Conservation (phyloP, 139 green algal genomes). For the Yamagishiella unicocca region DNA sequence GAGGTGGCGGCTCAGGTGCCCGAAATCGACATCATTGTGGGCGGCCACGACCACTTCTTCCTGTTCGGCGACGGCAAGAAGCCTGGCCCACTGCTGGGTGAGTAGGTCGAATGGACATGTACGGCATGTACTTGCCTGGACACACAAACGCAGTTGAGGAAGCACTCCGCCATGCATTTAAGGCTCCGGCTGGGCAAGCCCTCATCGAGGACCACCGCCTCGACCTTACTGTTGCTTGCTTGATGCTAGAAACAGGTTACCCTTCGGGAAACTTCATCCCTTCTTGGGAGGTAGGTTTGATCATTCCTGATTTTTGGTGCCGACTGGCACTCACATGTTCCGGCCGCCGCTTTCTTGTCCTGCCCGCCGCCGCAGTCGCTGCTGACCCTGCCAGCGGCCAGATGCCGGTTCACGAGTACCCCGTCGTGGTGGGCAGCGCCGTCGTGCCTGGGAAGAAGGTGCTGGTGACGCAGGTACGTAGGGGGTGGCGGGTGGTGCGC, state of each 20-base stretch:
- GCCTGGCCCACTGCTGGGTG: not conserved
- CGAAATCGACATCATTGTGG: conserved; percentile 51
- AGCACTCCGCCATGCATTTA: too few species aligned
- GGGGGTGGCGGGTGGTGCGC: too few species aligned
- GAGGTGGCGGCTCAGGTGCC: not conserved
- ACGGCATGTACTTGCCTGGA: not conserved
- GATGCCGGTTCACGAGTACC: not conserved
- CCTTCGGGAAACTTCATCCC: not conserved
- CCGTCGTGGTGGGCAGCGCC: not conserved
- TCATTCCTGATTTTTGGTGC: not conserved
- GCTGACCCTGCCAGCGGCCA: not conserved
- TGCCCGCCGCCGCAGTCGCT: not conserved
- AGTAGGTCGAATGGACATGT: not conserved
- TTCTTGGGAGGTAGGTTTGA: not conserved
- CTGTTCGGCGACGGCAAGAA: conserved; percentile 27
- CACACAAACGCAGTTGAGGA: too few species aligned
- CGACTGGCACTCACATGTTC: not conserved
- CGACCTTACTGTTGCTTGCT: too few species aligned
- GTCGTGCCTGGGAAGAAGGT: not conserved
- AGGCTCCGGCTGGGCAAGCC: too few species aligned
- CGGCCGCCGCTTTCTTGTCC: not conserved
- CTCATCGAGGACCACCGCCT: too few species aligned
- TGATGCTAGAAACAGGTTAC: not conserved
- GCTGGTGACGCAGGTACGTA: not conserved
- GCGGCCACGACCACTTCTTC: conserved; percentile 57